phyloP scores from a whole-genome alignment of 176 grass and related monocot species.

The Oryza punctata region DNA sequence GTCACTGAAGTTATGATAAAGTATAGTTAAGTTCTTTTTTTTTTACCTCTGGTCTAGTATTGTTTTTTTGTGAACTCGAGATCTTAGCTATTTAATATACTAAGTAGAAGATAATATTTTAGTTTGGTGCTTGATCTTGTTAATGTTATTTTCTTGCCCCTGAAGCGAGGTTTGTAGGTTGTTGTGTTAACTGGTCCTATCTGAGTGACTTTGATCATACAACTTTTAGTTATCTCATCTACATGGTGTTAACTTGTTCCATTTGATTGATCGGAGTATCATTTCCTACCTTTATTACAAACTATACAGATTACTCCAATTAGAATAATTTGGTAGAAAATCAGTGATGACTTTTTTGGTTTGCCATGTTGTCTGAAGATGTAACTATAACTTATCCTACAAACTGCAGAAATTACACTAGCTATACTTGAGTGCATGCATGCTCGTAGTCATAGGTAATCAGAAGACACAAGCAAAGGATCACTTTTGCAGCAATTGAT shows the following conservation, averaged over 20 bases:
- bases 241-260: neutral
- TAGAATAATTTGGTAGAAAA: neutral
- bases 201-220: neutral
- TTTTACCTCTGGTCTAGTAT: neutral
- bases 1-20: neutral
- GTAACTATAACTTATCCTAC: neutral
- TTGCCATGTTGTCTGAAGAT: neutral
- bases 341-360: neutral
- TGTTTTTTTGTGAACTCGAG: neutral
- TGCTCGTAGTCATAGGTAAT: conserved; percentile 27
- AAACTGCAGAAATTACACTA: conserved; percentile 6
- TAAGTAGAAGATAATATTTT: neutral
- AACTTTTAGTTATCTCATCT: conserved; percentile 30
- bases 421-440: conserved; percentile 33
- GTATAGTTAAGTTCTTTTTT: neutral
- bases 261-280: conserved; percentile 3
- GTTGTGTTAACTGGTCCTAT: conserved; percentile 30
- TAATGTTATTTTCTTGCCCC: conserved; percentile 38
- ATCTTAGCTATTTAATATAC: neutral
- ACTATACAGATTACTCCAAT: neutral
- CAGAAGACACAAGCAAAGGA: conserved; percentile 26
- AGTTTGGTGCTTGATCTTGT: conserved; percentile 15
- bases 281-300: neutral
- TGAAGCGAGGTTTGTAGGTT: conserved; percentile 37
- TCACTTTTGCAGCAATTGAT: conserved; percentile 33